A percentile compares a stretch with the other conserved stretches of the same genome.
These are phyloP conservation scores for Solanum pimpinellifolium DNA, from an alignment of 257 asterid genomes.

Conservation along the genomic window DNA sequence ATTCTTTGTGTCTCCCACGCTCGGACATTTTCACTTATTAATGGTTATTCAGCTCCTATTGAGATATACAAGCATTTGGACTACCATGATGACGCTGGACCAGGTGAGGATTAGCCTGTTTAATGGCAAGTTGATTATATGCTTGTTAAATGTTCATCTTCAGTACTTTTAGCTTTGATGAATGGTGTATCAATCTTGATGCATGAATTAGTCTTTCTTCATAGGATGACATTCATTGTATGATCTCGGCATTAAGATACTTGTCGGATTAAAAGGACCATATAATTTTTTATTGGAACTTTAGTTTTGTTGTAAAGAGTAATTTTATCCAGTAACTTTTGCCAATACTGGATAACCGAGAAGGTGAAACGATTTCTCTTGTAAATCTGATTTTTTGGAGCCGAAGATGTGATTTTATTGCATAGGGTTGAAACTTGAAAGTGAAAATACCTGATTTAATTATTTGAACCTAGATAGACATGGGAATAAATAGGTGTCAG, in stretches of 20 bases:
- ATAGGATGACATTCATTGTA: background rate
- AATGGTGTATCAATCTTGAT: background rate
- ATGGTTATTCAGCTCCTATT: conserved; percentile 93
- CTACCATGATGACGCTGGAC: conserved; percentile 77
- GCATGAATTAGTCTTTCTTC: background rate
- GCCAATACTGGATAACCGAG: background rate
- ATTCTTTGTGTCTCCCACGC: conserved; percentile 89
- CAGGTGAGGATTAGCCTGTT: conserved; percentile 29
- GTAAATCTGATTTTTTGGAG: background rate
- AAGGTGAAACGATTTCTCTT: background rate
- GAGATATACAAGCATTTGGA: conserved; percentile 96
- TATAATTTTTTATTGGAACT: background rate
- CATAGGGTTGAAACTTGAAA: background rate
- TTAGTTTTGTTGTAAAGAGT: background rate
- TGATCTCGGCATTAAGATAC: background rate
- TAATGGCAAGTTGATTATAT: background rate
- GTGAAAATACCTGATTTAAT: background rate
- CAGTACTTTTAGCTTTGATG: background rate
- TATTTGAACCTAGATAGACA: background rate
- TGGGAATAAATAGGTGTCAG: background rate
- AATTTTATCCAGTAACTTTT: background rate
- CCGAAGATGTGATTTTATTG: background rate
- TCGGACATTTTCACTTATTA: conserved; percentile 80
- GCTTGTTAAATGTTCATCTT: background rate
- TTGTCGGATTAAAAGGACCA: background rate